A percentile compares a stretch with the other conserved stretches of the same genome.
Evolutionary conservation across 495 filamentous ascomycete species (phyloP).

Genomic region (Cercophora samala): DNA sequence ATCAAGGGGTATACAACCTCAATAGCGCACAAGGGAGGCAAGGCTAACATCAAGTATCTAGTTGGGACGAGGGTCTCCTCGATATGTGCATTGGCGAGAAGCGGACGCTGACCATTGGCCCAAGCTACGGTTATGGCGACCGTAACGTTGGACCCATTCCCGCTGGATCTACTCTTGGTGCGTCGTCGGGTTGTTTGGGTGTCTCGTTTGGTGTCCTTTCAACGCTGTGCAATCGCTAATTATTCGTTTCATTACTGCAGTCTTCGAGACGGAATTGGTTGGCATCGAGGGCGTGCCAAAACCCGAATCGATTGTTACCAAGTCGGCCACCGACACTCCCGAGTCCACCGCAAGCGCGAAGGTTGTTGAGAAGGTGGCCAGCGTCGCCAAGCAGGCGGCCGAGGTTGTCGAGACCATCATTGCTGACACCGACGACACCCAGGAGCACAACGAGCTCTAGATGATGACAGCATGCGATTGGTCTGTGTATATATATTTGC

Average conservation of each 20-base stretch:
- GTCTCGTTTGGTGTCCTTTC: not conserved
- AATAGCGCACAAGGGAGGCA: not conserved
- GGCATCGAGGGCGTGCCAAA: conserved; percentile 75
- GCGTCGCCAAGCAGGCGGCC: conserved; percentile 42
- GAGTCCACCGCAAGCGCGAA: conserved; percentile 36
- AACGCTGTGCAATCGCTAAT: conserved; percentile 27
- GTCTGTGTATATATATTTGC: not conserved
- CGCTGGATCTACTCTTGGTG: conserved; percentile 68
- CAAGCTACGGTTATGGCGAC: conserved; percentile 78
- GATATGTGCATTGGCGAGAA: conserved; percentile 98
- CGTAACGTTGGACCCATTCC: conserved; percentile 74
- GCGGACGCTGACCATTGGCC: conserved; percentile 84
- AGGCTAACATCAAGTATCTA: conserved; percentile 25
- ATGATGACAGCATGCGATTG: not conserved
- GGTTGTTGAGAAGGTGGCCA: conserved; percentile 32
- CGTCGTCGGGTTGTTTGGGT: conserved; percentile 16
- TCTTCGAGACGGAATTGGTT: conserved; percentile 92
- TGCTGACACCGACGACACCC: conserved; percentile 48
- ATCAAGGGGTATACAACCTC: conserved; percentile 67
- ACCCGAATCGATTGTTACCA: conserved; percentile 48
- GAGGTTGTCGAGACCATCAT: conserved; percentile 45
- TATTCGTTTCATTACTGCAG: conserved; percentile 30
- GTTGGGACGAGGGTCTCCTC: conserved; percentile 86
- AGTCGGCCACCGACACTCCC: conserved; percentile 32
- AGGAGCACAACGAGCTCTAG: conserved; percentile 55